Evolutionary conservation across 257 asterid genomes (phyloP).

Genomic region (Solanum sitiens): DNA sequence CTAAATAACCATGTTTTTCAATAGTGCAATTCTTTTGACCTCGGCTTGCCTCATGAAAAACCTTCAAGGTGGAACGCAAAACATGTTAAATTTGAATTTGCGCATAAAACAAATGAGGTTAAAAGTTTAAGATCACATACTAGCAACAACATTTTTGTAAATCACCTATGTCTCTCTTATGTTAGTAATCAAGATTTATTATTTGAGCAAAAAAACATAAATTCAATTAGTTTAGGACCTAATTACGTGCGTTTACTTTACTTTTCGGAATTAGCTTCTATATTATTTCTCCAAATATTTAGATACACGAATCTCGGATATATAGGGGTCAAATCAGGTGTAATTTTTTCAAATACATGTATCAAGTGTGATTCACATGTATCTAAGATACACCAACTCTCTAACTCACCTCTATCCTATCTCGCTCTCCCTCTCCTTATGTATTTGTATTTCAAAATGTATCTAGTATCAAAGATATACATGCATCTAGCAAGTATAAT

Average conservation of each 20-base stretch:
- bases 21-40: not conserved
- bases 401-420: too few relatives aligned
- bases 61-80: not conserved
- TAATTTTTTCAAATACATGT: too few relatives aligned
- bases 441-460: too few relatives aligned
- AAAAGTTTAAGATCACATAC: not conserved
- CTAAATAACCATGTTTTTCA: not conserved
- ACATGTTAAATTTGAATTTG: not conserved
- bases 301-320: too few relatives aligned
- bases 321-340: not conserved
- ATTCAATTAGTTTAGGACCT: too few relatives aligned
- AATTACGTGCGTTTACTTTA: too few relatives aligned
- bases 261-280: not conserved
- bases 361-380: not conserved
- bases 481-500: too few relatives aligned
- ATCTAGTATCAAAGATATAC: too few relatives aligned
- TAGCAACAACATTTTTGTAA: not conserved
- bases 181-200: not conserved
- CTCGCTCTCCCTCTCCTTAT: too few relatives aligned
- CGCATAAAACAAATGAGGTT: not conserved
- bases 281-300: too few relatives aligned
- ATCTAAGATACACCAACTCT: not conserved
- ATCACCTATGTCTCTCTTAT: not conserved
- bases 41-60: not conserved
- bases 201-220: too few relatives aligned